Base-by-base conservation (phyloP, 371 early-diverging fungal genomes). In the Funneliformis caledonium region DNA sequence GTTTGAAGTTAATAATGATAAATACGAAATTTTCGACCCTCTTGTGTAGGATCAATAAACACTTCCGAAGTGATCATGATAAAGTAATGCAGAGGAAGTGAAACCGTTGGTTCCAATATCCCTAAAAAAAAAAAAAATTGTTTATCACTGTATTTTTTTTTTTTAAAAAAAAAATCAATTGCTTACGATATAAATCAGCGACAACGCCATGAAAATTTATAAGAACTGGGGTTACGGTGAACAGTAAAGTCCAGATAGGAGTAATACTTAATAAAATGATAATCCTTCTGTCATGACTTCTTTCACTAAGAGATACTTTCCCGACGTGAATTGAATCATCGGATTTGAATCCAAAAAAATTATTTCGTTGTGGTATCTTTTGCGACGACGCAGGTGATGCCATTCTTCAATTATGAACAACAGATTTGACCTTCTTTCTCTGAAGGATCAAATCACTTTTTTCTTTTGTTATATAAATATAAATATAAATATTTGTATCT, bases 101-200 rank as follows among this genome's bases (percentile, higher is more conserved):
- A 31, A 48, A 78, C 8, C 33, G 68, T 16, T 10, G 78, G 78
- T 78, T 78, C 78, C 48, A 48, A 16, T 9, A 50, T 68, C 7
- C 78, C 78, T 78, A 50, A 43, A 33, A 68, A 45, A 68, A 16
- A 68, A 26, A 33, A 37, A 67, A 33, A 67, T 67, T 0, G 0
- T 16, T 47, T 22, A 6, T 19, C 2, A n/a, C 22, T 2, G 26
- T 26, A 52, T 72, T 12, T 48, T 14, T 52, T 50, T 48, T 37
- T 37, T 37, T 37, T 37, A 37, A 2, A 22, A 52, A 42, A 26
- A 60, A 26, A 62, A 50, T 50, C 12, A 72, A 48, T 31, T 19
- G 3, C 78, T 67, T 78, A 78, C 78, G 33, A 67, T 78, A 78
- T 48, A 78, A 26, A 68, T 78, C 78, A 26, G 78, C 78, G 14